Conservation (phyloP, 257 asterid genomes). For the Ophiorrhiza pumila region DNA sequence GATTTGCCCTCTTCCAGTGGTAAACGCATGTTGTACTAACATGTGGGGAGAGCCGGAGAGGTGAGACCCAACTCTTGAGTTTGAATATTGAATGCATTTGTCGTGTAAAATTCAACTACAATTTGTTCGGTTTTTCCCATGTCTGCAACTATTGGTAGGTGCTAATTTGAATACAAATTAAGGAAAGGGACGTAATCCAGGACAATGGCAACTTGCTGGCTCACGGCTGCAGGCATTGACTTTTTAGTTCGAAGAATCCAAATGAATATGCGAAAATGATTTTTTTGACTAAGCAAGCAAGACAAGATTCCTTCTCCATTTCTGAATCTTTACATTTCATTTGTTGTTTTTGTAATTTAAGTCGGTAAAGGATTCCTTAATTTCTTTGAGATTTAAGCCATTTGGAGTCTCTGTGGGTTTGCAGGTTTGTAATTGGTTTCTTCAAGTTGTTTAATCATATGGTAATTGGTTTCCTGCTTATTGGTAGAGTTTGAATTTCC, state of each 20-base stretch:
- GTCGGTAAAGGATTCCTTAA: too few relatives aligned
- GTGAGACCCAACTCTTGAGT: constrained; percentile 4
- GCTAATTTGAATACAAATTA: constrained; percentile 23
- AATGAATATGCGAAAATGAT: constrained; percentile 30
- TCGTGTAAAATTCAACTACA: constrained; percentile 19
- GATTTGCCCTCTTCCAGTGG: background rate
- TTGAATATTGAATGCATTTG: constrained; percentile 15
- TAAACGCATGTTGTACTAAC: background rate
- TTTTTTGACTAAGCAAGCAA: constrained; percentile 39
- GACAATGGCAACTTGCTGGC: background rate
- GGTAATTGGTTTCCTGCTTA: background rate
- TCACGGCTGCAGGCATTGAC: constrained; percentile 48
- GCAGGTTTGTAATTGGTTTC: constrained; percentile 57
- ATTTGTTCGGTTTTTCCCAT: too few relatives aligned
- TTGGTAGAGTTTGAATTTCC: background rate
- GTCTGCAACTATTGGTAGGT: too few relatives aligned
- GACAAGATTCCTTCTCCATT: constrained; percentile 24
- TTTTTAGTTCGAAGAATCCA: constrained; percentile 36
- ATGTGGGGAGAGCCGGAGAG: constrained; percentile 9
- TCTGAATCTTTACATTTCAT: constrained; percentile 11
- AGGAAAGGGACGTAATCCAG: background rate
- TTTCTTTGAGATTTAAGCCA: background rate
- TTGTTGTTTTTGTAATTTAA: too few relatives aligned
- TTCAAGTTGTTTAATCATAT: background rate
- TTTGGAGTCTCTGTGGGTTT: constrained; percentile 58